Conservation (phyloP, 768 basidiomycete species). For the Phallus indusiatus region DNA sequence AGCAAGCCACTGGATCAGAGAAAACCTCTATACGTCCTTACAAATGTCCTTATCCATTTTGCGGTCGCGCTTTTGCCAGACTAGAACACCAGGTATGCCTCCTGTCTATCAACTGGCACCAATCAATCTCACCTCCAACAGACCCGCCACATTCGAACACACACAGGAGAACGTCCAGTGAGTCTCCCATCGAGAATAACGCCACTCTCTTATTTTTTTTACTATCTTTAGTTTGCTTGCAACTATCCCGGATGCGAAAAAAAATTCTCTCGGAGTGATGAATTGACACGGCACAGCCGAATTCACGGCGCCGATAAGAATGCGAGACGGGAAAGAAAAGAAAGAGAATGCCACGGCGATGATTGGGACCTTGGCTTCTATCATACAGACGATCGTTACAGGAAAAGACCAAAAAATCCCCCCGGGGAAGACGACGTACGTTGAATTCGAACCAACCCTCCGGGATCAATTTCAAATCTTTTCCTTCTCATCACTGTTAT, state of each 20-base stretch:
- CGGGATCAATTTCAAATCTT: neutral
- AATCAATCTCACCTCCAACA: conserved; percentile 24
- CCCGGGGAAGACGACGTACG: neutral
- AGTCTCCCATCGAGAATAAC: neutral
- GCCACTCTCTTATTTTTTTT: neutral
- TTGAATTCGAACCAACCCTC: neutral
- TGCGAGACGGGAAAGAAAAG: conserved; percentile 73
- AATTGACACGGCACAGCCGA: conserved; percentile 90
- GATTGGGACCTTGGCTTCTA: conserved; percentile 50
- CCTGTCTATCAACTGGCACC: conserved; percentile 9
- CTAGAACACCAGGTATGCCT: conserved; percentile 84
- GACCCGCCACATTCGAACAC: conserved; percentile 97
- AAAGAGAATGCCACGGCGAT: conserved; percentile 67
- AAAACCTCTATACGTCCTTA: conserved; percentile 63
- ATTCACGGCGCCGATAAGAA: conserved; percentile 62
- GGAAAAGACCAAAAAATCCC: conserved; percentile 1
- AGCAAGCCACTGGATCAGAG: conserved; percentile 21
- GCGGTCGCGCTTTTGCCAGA: conserved; percentile 91
- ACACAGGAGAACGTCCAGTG: conserved; percentile 91
- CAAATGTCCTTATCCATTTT: conserved; percentile 89
- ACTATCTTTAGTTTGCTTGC: conserved; percentile 52
- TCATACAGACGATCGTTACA: neutral
- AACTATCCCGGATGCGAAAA: conserved; percentile 93
- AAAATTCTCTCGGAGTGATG: conserved; percentile 96
- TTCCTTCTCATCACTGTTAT: neutral